These are phyloP conservation scores for Jimgerdemannia flammicorona DNA, from an alignment of 192 early-diverging fungal genomes.

Conservation along the genomic window DNA sequence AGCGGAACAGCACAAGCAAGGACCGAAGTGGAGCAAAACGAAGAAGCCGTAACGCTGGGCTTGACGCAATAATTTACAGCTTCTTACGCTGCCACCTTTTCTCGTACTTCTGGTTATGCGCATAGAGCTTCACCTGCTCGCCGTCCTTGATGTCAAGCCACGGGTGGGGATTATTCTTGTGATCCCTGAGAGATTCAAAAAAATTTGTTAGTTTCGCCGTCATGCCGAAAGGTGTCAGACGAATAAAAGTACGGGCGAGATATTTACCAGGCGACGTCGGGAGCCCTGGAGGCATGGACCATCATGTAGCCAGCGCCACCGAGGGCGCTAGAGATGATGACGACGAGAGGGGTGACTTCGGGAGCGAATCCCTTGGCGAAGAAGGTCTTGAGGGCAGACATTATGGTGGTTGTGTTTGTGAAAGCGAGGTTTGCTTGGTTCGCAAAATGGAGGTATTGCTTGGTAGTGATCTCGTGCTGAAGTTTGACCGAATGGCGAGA, in stretches of 20 bases:
- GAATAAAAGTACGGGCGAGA: background rate
- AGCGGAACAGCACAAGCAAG: too few relatives aligned
- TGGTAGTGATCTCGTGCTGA: background rate
- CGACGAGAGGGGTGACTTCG: background rate
- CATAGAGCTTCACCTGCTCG: slow-evolving; percentile 54
- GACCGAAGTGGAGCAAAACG: too few relatives aligned
- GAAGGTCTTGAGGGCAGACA: background rate
- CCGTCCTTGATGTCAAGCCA: slow-evolving; percentile 58
- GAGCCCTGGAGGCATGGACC: background rate
- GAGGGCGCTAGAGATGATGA: background rate
- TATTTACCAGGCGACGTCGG: background rate
- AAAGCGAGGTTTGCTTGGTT: background rate
- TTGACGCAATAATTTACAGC: background rate
- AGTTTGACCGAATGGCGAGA: background rate
- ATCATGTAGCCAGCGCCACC: background rate
- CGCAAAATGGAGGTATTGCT: background rate
- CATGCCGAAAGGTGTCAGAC: background rate
- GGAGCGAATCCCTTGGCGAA: background rate
- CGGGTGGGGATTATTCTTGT: slow-evolving; percentile 43
- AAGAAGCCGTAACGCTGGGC: too few relatives aligned
- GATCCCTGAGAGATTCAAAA: slow-evolving; percentile 27
- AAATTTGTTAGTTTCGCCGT: background rate
- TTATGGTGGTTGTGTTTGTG: background rate
- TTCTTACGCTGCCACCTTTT: slow-evolving; percentile 24
- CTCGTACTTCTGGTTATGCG: slow-evolving; percentile 53